These are phyloP conservation scores for Apiospora koreana DNA, from an alignment of 2,329 filamentous ascomycete species.

Conservation along the genomic window DNA sequence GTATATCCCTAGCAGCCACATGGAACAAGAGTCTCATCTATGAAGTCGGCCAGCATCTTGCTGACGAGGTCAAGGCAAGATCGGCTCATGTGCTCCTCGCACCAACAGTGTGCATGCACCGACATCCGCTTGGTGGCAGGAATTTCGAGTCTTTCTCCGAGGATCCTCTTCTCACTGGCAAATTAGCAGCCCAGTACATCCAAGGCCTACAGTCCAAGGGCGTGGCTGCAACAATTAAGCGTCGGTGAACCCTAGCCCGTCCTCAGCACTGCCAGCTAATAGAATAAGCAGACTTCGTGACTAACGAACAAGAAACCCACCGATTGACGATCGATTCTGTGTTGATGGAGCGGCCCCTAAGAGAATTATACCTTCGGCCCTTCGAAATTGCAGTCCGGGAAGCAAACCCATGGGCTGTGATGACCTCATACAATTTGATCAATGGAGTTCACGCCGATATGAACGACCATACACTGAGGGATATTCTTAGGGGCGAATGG, in stretches of 20 bases:
- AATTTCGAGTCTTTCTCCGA: conserved; percentile 89
- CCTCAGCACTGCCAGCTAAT: conserved; percentile 16
- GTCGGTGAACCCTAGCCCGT: conserved; percentile 39
- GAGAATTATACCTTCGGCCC: conserved; percentile 73
- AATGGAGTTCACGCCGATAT: conserved; percentile 64
- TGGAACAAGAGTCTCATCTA: conserved; percentile 74
- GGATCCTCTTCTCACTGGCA: conserved; percentile 76
- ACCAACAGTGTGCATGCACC: conserved; percentile 79
- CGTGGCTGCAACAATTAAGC: conserved; percentile 78
- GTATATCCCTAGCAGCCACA: conserved; percentile 75
- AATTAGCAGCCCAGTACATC: conserved; percentile 71
- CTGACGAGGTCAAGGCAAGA: conserved; percentile 70
- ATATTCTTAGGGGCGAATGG: conserved; percentile 63
- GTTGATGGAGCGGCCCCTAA: conserved; percentile 63
- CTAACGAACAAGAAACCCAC: conserved; percentile 73
- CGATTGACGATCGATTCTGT: conserved; percentile 65
- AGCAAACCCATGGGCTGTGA: conserved; percentile 68
- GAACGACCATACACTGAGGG: conserved; percentile 54
- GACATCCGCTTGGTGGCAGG: conserved; percentile 78
- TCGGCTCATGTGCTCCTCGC: conserved; percentile 74
- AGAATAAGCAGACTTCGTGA: conserved; percentile 56
- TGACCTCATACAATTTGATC: conserved; percentile 69
- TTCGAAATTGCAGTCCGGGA: conserved; percentile 74
- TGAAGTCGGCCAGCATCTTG: conserved; percentile 70
- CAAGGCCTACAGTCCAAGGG: conserved; percentile 73